Conservation (phyloP, 441 rosid species). For the Populus hybrid region DNA sequence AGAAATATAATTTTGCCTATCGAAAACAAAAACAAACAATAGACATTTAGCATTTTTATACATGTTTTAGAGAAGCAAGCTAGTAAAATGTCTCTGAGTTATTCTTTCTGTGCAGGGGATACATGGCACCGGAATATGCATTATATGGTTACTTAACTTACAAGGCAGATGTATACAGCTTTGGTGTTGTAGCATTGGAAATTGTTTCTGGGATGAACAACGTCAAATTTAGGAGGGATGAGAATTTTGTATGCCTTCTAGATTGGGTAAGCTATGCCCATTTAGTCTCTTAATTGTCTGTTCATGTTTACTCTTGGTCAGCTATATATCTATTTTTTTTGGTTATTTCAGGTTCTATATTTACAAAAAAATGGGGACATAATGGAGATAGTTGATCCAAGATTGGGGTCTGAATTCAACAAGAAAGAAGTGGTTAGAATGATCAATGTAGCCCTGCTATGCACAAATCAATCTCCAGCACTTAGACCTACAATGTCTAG, state of each 20-base stretch:
- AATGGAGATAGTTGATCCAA: slow-evolving; percentile 49
- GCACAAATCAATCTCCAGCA: slow-evolving; percentile 50
- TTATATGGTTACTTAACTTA: too few relatives aligned
- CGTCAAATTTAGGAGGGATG: too few relatives aligned
- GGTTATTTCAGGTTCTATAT: slow-evolving; percentile 40
- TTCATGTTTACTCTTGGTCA: not conserved
- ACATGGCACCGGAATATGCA: too few relatives aligned
- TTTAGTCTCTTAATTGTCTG: not conserved
- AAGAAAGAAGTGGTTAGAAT: slow-evolving; percentile 44
- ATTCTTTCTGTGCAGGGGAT: too few relatives aligned
- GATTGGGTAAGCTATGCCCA: slow-evolving; percentile 36
- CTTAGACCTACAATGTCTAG: slow-evolving; percentile 64
- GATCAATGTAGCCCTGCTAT: slow-evolving; percentile 53
- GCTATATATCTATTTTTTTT: not conserved
- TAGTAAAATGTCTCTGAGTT: slow-evolving; percentile 5
- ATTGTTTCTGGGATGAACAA: too few relatives aligned
- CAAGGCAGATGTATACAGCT: too few relatives aligned
- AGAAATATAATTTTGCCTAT: not conserved
- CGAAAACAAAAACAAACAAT: slow-evolving; percentile 21
- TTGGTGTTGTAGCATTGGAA: too few relatives aligned
- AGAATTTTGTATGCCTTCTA: slow-evolving; percentile 36
- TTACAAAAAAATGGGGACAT: slow-evolving; percentile 42
- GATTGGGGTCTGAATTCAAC: slow-evolving; percentile 38
- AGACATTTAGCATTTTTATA: too few relatives aligned
- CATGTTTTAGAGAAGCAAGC: too few relatives aligned